phyloP scores from a whole-genome alignment of 495 filamentous ascomycete genomes.

The Daldinia bambusicola region DNA sequence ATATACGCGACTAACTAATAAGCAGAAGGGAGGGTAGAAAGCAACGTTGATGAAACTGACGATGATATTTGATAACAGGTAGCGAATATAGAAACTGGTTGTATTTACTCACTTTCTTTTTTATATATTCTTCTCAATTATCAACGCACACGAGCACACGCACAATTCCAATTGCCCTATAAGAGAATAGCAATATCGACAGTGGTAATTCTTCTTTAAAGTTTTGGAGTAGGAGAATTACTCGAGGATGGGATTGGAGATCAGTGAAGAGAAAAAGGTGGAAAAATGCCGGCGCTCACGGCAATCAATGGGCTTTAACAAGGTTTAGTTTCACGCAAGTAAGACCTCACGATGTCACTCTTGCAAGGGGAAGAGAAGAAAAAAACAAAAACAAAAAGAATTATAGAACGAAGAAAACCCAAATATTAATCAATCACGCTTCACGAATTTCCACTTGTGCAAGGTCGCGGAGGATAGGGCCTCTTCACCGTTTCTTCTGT shows the following conservation, averaged over 20 bases:
- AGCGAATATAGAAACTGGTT: conserved; percentile 1
- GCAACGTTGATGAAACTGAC: neutral
- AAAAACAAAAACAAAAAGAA: conserved; percentile 13
- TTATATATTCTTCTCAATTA: no score
- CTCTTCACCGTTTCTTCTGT: conserved; percentile 27
- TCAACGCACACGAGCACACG: neutral
- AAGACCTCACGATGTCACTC: conserved; percentile 16
- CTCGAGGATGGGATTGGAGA: conserved; percentile 23
- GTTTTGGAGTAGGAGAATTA: conserved; percentile 12
- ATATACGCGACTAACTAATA: neutral
- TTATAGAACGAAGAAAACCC: conserved; percentile 4
- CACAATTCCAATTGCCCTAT: neutral
- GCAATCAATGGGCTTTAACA: conserved; percentile 25
- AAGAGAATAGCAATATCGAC: conserved; percentile 1
- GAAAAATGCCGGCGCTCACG: conserved; percentile 23
- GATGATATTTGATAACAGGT: neutral
- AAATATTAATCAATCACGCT: conserved; percentile 39
- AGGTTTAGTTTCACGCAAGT: conserved; percentile 25
- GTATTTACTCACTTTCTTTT: conserved; percentile 1
- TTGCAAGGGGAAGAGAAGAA: neutral
- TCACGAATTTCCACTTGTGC: conserved; percentile 30
- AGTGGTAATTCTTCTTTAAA: conserved; percentile 7
- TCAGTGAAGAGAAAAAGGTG: conserved; percentile 13
- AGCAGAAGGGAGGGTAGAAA: neutral
- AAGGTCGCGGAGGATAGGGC: conserved; percentile 31